Evolutionary conservation across 2,329 filamentous ascomycete species (phyloP).

Genomic region (Chaetomiaceae sp.): DNA sequence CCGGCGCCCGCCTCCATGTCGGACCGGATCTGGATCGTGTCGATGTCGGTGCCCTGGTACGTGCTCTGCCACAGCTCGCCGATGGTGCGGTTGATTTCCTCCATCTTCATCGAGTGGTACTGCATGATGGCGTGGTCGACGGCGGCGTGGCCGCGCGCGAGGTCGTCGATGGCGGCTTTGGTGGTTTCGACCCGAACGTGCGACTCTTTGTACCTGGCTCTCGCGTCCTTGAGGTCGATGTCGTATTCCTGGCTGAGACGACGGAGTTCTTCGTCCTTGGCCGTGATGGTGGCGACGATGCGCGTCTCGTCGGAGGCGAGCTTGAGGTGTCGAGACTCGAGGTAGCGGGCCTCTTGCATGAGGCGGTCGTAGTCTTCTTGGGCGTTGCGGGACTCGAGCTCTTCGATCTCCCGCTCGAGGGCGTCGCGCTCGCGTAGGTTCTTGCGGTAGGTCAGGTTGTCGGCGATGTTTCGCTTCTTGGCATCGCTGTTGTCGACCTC

Average conservation of each 20-base stretch:
- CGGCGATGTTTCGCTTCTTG: constrained; percentile 79
- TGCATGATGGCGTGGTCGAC: constrained; percentile 97
- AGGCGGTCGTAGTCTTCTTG: constrained; percentile 77
- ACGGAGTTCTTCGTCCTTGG: constrained; percentile 75
- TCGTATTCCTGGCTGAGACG: constrained; percentile 76
- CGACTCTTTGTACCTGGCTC: constrained; percentile 73
- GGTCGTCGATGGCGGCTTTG: constrained; percentile 86
- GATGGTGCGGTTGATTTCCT: constrained; percentile 92
- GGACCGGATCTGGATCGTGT: constrained; percentile 91
- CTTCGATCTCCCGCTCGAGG: constrained; percentile 64
- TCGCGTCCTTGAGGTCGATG: constrained; percentile 80
- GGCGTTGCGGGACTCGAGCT: constrained; percentile 74
- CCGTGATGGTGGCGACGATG: constrained; percentile 73
- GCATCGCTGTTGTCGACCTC: constrained; percentile 75
- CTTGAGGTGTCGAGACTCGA: constrained; percentile 64
- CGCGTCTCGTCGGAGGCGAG: constrained; percentile 69
- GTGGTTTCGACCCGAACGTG: constrained; percentile 89
- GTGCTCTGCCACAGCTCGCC: constrained; percentile 96
- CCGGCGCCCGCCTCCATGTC: constrained; percentile 64
- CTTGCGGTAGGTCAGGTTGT: constrained; percentile 84
- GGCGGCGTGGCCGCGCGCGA: constrained; percentile 75
- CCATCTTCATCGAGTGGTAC: constrained; percentile 95
- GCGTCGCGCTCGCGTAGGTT: constrained; percentile 64
- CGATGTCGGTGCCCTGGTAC: constrained; percentile 95
- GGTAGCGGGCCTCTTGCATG: constrained; percentile 60